Base-by-base conservation (phyloP, 2,329 filamentous ascomycete species). In the Thermomyces lanuginosus region DNA sequence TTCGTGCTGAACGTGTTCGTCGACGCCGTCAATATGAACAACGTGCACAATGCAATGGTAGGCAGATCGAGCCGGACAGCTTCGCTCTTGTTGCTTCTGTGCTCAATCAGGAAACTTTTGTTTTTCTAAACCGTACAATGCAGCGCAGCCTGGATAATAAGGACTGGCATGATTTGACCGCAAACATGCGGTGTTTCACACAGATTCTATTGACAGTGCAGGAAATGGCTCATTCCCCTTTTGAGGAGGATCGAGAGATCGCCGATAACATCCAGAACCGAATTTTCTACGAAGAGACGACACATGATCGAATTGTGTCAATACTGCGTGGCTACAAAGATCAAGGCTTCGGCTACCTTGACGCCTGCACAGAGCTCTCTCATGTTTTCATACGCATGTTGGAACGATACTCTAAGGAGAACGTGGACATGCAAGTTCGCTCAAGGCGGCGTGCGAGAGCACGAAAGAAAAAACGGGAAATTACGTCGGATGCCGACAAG, bases 201-300 rank as follows among this genome's bases (percentile, higher is more conserved):
- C 84, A 95, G 46, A 89, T 95, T 38, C 62, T 92, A 11, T 64
- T 92, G 14, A 92, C 84, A 0, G 77, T 95, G 2, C 83, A 92
- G 43, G 81, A 91, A 34, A 95, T 98, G 84, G 64, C 74, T 1
- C 72, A 78, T 24, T 89, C 81, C 1, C 66, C 69, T 1, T 67
- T 80, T 16, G 84, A 93, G 36, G 84, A 93, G n/a, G 81, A 98
- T 39, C 78, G 92, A 45, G 89, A 95, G 41, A 95, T 98, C 48
- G 86, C 89, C 1, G 86, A 98, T 48, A 98, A 98, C 41, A 93
- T 92, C 8, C 71, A 92, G 27, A 91, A 78, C 42, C 80, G 86
- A 34, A 81, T 98, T n/a, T 98, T 98, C 50, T 98, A 98, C 55
- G 89, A 98, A 52, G 83, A 95, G 45, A 71, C 80, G 1, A 93